Base-by-base conservation (phyloP, 2,329 filamentous ascomycete species). In the Fusarium subtropicale region DNA sequence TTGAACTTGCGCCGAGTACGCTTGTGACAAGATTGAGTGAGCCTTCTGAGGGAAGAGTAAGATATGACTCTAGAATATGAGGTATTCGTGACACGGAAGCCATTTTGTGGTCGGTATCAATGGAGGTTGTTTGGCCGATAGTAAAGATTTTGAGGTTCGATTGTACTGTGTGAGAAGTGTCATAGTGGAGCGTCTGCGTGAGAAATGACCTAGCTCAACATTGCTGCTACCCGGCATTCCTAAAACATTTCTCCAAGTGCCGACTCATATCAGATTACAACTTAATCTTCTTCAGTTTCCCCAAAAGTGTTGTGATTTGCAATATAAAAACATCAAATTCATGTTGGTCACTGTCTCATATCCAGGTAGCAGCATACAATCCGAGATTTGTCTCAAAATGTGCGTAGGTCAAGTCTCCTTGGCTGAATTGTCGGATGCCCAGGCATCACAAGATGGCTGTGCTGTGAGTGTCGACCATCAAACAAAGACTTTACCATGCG, bases 21-120 rank as follows among this genome's bases (percentile, higher is more conserved):
- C 87, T 87, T 18, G 91, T 93, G 55, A 94, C 80, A 15, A 94
- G 84, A 22, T 88, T 82, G 39, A 93, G 85, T 36, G 88, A 87
- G 18, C 84, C 80, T 69, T 88, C 84, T 8, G 83, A 80, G 7
- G 88, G 88, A 2, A 90, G 83, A 47, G 80, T 74, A 52, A 92
- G 83, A 77, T 91, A 91, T 9, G 89, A 84, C 72, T 91, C 86
- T 16, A 93, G 82, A 4, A 91, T 85, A 58, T 87, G 83, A 4
- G 91, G 91, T 62, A 88, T 85, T 64, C 86, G 83, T 8, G 84
- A 82, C 20, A 85, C 79, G 31, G 72, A 74, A 11, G 68, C 60
- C 68, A 73, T 72, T 39, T 53, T 64, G 34, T 44, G 22, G 22
- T 34, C 11, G 15, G 8, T 16, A 24, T 13, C 36, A 65, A 28